Evolutionary conservation across 352 stramenopile genomes (phyloP), one percentile per base, ranked within the genome.

Genomic region (Phytophthora quininea): DNA sequence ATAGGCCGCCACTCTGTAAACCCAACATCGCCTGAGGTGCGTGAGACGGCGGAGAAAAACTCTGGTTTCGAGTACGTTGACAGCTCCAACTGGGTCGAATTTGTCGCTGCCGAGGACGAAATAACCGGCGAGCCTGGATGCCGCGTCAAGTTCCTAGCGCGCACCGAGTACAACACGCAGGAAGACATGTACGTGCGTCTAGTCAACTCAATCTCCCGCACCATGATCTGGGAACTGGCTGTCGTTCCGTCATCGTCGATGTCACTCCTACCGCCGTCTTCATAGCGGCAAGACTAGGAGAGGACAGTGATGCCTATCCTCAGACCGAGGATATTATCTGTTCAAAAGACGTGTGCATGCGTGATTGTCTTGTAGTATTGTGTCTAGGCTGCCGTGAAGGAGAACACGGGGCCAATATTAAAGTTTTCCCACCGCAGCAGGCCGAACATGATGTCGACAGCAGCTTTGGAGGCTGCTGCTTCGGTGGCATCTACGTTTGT

Each of bases 1-100:
- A 87, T 89, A 19, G 82, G 82, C 2, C 78, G 79, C 19, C 70
- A 80, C 59, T 86, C 76, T 2, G 71, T 91, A 61, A 91, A 89
- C 57, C 82, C 82, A 2, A 73, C 67, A 19, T 74, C 58, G 12
- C 72, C 69, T 1, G 73, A 82, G 62, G 56, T 86, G 42, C 77
- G 80, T 24, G 57, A 53, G 10, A 64, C 48, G 43, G 62, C 64
- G 24, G 75, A 84, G 43, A 48, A 58, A 48, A 47, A 77, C 53
- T 74, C 73, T 53, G 68, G 64, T 6, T 86, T 84, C 46, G 77
- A 86, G 59, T 86, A 80, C 55, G 74, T 82, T 29, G 77, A 86
- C 57, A 81, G 65, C 62, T 82, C 73, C 54, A 82, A 79, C 62
- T 85, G 76, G 76, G 77, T 85, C 37, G 73, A 82, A 64, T 90